Conservation (phyloP, 2,329 filamentous ascomycete genomes). For the Pestalotiopsis sp. region DNA sequence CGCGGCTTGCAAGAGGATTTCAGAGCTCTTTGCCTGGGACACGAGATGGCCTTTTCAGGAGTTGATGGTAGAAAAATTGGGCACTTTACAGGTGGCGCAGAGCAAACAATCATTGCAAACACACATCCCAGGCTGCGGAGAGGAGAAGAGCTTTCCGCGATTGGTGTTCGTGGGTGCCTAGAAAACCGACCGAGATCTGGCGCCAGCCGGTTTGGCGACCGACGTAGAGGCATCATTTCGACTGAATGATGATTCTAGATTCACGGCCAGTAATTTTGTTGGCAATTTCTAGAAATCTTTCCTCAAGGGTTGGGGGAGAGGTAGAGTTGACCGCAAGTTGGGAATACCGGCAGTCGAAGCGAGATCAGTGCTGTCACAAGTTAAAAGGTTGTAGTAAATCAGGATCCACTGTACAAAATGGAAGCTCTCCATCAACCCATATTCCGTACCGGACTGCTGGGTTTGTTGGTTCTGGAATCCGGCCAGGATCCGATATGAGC, state of each 20-base stretch:
- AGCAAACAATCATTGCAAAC: background rate
- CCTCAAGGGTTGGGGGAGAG: background rate
- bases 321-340: background rate
- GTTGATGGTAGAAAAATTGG: background rate
- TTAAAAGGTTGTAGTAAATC: background rate
- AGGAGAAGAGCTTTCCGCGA: background rate
- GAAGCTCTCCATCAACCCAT: background rate
- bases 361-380: slow-evolving; percentile 3
- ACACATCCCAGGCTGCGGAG: background rate
- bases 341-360: background rate
- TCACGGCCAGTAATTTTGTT: too few relatives aligned
- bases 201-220: background rate
- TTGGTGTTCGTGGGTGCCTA: background rate
- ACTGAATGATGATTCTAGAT: too few relatives aligned
- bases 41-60: too few relatives aligned
- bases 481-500: background rate
- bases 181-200: background rate
- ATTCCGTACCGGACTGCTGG: background rate
- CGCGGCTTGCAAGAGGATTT: background rate
- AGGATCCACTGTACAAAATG: background rate
- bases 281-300: background rate
- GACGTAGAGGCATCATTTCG: background rate
- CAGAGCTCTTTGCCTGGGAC: background rate
- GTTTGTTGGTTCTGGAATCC: background rate
- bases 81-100: background rate